Base-by-base conservation (phyloP, 257 asterid genomes). In the Osmanthus fragrans region DNA sequence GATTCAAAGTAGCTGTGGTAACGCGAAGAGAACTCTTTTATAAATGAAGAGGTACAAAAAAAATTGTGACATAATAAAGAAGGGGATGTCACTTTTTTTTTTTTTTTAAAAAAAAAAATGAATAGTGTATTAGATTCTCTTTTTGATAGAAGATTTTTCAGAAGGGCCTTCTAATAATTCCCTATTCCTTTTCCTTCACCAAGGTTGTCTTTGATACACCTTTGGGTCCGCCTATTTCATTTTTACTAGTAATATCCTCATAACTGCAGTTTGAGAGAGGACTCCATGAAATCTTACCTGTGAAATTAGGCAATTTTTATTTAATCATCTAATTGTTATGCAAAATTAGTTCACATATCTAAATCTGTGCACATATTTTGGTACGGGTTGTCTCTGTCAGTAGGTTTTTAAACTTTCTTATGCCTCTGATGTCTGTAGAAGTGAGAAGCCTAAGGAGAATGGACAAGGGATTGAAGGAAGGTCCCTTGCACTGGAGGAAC, bases 341-440 rank as follows among this genome's bases (percentile, higher is more conserved):
- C 33, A 25, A 1, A 56, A 56, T n/a, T 58, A 63, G 68, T 12
- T 63, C 15, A 63, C 47, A 40, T 7, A 63, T 63, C 68, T 25
- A 0, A n/a, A 63, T 10, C 32, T 63, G 34, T 25, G 69, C 19
- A 10, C 69, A 10, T 23, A 9, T 63, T 63, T 11, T 23, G 34
- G 34, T 47, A 63, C 1, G 34, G 19, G 33, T 23, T 63, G 69
- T 63, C 69, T 63, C 13, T 3, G 32, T 63, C 34, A 63, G 69
- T 63, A 63, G 68, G 16, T 69, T 70, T 36, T 34, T 72, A 51
- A 81, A 73, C 36, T 70, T 78, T 72, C 29, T 70, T 75, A 42
- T 71, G 65, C 77, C 7, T 37, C 21, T 18, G 47, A 73, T 82
- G 4, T 85, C 68, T 86, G 72, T 84, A 92, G 97, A 78, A 81